Base-by-base conservation (phyloP, 1,284 basidiomycete genomes). In the Taiwanofungus camphoratus region DNA sequence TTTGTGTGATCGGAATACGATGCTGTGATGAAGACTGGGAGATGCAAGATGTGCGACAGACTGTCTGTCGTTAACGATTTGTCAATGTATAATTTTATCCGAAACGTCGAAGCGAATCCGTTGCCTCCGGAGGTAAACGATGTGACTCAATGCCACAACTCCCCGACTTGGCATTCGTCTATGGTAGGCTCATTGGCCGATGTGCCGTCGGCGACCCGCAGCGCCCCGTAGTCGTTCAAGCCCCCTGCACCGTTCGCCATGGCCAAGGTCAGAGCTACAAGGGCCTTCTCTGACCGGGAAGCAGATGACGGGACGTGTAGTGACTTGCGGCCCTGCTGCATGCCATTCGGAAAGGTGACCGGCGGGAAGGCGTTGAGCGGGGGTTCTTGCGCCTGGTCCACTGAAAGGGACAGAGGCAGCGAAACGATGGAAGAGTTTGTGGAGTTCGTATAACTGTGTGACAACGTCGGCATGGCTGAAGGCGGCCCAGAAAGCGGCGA, bases 241-340 rank as follows among this genome's bases (percentile, higher is more conserved):
- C 79, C 72, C 3, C 76, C 80, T n/a, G 82, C 80, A 26, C 82
- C 83, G 50, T 76, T 83, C 5, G 79, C 79, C 57, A 86, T 69
- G 12, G 79, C 81, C 4, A 86, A 62, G 36, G 67, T 72, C 15
- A 85, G 65, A 12, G 76, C 79, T 18, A 74, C 78, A 36, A 85
- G 64, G n/a, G 74, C 74, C 53, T 78, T 81, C 46, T 82, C 79
- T 11, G 71, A 66, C 32, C 66, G 65, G 29, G 71, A 66, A 9
- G 72, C 50, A 6, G 51, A 46, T 19, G 51, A 51, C 29, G 52
- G 50, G 16, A 49, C 30, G 35, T 42, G 27, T 5, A 36, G 32
- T n/a, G 49, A 30, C n/a, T 26, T 21, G 16, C 41, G 21, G 20
- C 33, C 22, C 23, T 13, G 12, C 26, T 18, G 26, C 6, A 54